These are phyloP conservation scores for Cucumis melo DNA, from an alignment of 306 rosid genomes.

Conservation along the genomic window DNA sequence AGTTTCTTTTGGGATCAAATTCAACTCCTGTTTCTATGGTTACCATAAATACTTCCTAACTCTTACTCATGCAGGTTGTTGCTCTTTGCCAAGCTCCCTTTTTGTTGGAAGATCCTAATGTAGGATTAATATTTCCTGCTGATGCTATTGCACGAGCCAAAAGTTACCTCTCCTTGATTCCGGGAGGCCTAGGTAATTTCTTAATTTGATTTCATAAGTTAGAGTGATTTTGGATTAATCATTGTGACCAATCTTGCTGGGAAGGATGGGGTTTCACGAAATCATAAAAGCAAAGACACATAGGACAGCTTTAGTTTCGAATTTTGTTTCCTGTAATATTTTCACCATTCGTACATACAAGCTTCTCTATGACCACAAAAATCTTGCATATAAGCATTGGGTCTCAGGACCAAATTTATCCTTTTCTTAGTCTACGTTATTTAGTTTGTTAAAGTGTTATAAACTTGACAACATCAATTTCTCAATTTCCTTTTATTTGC, in stretches of 20 bases:
- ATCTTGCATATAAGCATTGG: background rate
- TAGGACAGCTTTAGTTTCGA: background rate
- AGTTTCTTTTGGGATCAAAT: background rate
- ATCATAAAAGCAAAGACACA: background rate
- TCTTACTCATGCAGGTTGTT: slow-evolving; percentile 52
- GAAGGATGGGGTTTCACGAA: background rate
- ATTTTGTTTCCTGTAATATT: background rate
- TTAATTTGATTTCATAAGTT: background rate
- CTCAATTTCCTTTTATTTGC: background rate
- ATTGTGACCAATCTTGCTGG: background rate
- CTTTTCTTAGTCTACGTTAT: background rate
- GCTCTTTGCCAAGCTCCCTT: slow-evolving; percentile 99
- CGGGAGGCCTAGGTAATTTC: slow-evolving; percentile 85
- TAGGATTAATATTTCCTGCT: slow-evolving; percentile 85
- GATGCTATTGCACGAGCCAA: slow-evolving; percentile 94
- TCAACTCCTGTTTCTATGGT: background rate
- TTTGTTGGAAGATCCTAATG: slow-evolving; percentile 87
- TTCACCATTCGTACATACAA: background rate
- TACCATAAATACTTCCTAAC: background rate
- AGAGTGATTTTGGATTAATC: background rate
- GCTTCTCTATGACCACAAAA: background rate
- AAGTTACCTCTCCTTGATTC: slow-evolving; percentile 59
- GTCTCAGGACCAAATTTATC: background rate
- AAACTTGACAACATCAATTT: background rate
- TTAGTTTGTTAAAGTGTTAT: background rate